A percentile compares a stretch with the other conserved stretches of the same genome.
Conservation (phyloP, 768 basidiomycete genomes). For the Calvatia gigantea region DNA sequence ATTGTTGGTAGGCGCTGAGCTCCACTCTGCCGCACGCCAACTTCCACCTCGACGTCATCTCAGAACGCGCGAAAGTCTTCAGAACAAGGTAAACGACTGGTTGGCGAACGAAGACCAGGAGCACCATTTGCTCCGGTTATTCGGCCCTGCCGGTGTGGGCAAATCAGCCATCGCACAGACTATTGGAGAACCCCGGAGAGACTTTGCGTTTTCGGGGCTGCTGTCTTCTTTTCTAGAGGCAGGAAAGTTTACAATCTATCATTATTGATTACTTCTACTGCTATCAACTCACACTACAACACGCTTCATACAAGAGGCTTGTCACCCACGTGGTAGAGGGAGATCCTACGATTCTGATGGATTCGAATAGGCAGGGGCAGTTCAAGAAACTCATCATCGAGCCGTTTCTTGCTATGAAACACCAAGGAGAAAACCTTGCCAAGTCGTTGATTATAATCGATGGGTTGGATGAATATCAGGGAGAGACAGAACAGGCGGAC, state of each 20-base stretch:
- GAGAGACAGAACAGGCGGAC: neutral
- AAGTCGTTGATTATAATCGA: neutral
- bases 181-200: neutral
- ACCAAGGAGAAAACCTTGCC: neutral
- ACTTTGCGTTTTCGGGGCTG: neutral
- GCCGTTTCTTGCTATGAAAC: neutral
- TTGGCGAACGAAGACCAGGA: neutral
- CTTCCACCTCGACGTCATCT: constrained; percentile 10
- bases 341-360: neutral
- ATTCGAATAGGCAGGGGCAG: neutral
- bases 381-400: neutral
- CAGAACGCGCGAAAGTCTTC: neutral
- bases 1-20: neutral
- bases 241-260: neutral
- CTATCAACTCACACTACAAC: neutral
- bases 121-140: constrained; percentile 4
- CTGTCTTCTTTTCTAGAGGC: neutral
- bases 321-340: neutral
- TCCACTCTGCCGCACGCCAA: constrained; percentile 17
- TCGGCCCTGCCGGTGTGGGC: constrained; percentile 3
- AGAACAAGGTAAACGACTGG: neutral
- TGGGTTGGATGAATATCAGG: neutral
- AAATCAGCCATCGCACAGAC: constrained; percentile 6
- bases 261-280: neutral
- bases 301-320: neutral